Evolutionary conservation across 176 grass and related monocot genomes (phyloP), one percentile per base, ranked within the genome.

Genomic region (Puccinellia tenuiflora): DNA sequence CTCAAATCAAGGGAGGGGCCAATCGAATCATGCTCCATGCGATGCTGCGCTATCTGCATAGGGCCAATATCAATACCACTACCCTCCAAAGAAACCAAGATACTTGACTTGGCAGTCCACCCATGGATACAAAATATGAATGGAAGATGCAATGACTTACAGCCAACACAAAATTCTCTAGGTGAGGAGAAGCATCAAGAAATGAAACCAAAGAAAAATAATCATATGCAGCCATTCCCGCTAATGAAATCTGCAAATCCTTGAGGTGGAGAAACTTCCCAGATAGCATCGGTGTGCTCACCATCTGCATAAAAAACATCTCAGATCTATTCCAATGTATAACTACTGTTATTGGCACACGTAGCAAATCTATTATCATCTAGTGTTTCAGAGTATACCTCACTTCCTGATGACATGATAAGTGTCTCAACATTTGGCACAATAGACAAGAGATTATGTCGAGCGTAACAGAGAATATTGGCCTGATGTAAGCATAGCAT

Each of bases 381-480:
- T 64, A 25, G 37, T 30, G n/a, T n/a, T 43, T 26, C 33, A 16
- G 14, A 24, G 0, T 15, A 73, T 73, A 86, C 76, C 84, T 86
- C 76, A 2, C 1, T 2, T 0, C 0, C 0, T 4, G 76, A 79
- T 9, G 5, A 2, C 21, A 79, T 62, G 3, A 0, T 1, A 59
- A 85, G 84, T 11, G n/a, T 48, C 29, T 86, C 66, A 48, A 86
- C 65, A 78, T 79, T 85, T 50, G 84, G 84, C 30, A 37, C 59
- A 35, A 12, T 47, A 33, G 25, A 46, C 14, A 55, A 22, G 45
- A 77, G 37, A 21, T 47, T 28, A 0, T 6, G 12, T 2, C 83
- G 50, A 30, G 64, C 83, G 25, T 77, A 77, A 43, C 22, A 68
- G 15, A 85, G 1, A 21, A 56, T 0, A 12, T 33, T 52, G 35